These are phyloP conservation scores for Saprolegnia parasitica DNA, from an alignment of 352 stramenopile species.

Conservation along the genomic window DNA sequence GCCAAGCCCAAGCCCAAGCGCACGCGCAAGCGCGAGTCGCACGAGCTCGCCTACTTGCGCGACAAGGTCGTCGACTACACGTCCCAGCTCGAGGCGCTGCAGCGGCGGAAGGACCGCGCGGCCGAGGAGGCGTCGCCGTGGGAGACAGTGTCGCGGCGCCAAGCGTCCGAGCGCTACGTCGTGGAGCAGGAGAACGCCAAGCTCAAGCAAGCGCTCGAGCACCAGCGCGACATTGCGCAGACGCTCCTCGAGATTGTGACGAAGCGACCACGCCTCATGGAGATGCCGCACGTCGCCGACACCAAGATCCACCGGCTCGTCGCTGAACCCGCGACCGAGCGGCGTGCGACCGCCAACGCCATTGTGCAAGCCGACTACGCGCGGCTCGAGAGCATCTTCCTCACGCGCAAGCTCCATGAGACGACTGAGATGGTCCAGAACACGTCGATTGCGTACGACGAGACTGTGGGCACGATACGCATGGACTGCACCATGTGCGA, in stretches of 20 bases:
- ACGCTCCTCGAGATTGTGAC: conserved; percentile 18
- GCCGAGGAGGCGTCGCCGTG: conserved; percentile 9
- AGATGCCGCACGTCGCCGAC: conserved; percentile 1
- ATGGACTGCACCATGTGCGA: conserved; percentile 22
- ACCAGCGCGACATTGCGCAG: conserved; percentile 16
- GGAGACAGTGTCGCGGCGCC: conserved; percentile 14
- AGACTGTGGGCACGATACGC: not conserved
- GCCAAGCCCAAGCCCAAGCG: conserved; percentile 9
- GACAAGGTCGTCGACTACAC: conserved; percentile 22
- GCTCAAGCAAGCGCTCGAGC: conserved; percentile 12
- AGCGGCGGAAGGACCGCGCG: not conserved
- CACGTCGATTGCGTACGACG: conserved; percentile 6
- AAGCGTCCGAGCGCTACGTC: conserved; percentile 8
- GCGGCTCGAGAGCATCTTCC: conserved; percentile 4
- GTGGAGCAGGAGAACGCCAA: conserved; percentile 25
- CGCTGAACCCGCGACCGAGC: not conserved
- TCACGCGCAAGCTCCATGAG: conserved; percentile 6
- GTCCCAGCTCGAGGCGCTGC: conserved; percentile 2
- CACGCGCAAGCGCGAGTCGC: conserved; percentile 3
- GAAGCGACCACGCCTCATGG: conserved; percentile 10
- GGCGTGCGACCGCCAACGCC: not conserved
- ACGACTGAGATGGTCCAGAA: not conserved
- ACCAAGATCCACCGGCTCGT: not conserved
- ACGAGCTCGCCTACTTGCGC: conserved; percentile 21
- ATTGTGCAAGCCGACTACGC: conserved; percentile 22